Percentiles rank a stretch among this genome's conserved stretches.
Conservation (phyloP, 2,329 filamentous ascomycete genomes). For the Akanthomyces lecanii region DNA sequence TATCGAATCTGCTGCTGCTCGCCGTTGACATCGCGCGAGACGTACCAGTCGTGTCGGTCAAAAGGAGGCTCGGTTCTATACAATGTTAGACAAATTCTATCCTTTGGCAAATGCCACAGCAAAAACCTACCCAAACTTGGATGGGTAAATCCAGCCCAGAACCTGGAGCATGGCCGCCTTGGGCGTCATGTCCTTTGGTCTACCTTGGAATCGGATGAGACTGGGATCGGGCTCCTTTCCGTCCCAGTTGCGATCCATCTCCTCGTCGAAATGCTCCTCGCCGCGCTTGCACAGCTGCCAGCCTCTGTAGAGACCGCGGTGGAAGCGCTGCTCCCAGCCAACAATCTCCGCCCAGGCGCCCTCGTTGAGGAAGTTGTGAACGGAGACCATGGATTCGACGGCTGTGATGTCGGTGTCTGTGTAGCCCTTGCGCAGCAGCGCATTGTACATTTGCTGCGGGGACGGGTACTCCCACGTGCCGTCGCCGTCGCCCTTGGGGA, state of each 20-base stretch:
- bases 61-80: constrained; percentile 77
- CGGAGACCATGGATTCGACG: constrained; percentile 93
- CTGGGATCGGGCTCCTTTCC: constrained; percentile 60
- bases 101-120: background rate
- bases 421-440: constrained; percentile 91
- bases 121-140: constrained; percentile 64
- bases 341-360: constrained; percentile 95
- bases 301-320: constrained; percentile 64
- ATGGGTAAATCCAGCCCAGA: constrained; percentile 73
- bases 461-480: constrained; percentile 97
- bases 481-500: constrained; percentile 75
- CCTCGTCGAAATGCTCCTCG: constrained; percentile 55
- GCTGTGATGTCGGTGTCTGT: constrained; percentile 90
- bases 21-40: constrained; percentile 67
- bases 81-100: constrained; percentile 19
- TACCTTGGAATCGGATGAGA: constrained; percentile 81
- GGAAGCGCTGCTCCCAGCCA: constrained; percentile 87
- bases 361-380: constrained; percentile 98
- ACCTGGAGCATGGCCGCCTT: constrained; percentile 83
- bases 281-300: constrained; percentile 72
- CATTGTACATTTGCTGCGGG: constrained; percentile 99
- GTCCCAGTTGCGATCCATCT: constrained; percentile 48
- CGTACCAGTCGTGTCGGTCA: constrained; percentile 96
- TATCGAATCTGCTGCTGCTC: constrained; percentile 77
- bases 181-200: constrained; percentile 84